These are phyloP conservation scores for Anacardium occidentale DNA, from an alignment of 345 rosid genomes.

Conservation along the genomic window DNA sequence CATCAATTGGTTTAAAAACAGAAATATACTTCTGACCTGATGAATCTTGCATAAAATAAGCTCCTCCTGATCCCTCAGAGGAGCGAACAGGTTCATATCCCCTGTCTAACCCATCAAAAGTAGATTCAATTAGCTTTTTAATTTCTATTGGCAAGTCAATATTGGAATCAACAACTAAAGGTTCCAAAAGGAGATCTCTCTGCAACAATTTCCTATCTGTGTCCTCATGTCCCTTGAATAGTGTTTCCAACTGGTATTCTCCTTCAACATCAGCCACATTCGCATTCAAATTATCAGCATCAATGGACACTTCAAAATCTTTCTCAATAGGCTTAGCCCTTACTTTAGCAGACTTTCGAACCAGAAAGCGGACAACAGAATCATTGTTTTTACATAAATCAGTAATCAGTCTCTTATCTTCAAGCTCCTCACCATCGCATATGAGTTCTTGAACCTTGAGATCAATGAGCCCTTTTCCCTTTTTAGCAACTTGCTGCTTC, in stretches of 20 bases:
- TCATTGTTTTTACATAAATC: conserved; percentile 57
- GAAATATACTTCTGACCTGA: conserved; percentile 60
- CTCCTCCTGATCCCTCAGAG: conserved; percentile 86
- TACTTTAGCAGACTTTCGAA: conserved; percentile 56
- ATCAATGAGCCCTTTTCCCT: conserved; percentile 41
- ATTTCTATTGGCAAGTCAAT: conserved; percentile 41
- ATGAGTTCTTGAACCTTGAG: conserved; percentile 58
- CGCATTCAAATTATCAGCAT: conserved; percentile 34
- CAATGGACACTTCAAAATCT: conserved; percentile 54
- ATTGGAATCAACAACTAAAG: conserved; percentile 41
- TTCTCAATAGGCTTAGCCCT: conserved; percentile 49
- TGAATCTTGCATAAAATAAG: conserved; percentile 77
- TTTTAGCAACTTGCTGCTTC: conserved; percentile 65
- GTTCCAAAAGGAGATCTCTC: conserved; percentile 56
- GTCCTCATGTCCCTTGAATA: conserved; percentile 14
- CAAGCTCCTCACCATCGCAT: conserved; percentile 74
- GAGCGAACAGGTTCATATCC: conserved; percentile 63
- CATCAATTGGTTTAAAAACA: conserved; percentile 83
- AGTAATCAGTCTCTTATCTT: conserved; percentile 68
- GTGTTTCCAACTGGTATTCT: conserved; percentile 24
- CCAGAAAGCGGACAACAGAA: conserved; percentile 56
- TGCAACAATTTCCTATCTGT: conserved; percentile 24
- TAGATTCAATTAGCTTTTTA: conserved; percentile 55
- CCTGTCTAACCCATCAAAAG: conserved; percentile 60
- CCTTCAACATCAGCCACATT: conserved; percentile 21